phyloP scores from a whole-genome alignment of 2,329 filamentous ascomycete genomes.

The Clonostachys sp. region DNA sequence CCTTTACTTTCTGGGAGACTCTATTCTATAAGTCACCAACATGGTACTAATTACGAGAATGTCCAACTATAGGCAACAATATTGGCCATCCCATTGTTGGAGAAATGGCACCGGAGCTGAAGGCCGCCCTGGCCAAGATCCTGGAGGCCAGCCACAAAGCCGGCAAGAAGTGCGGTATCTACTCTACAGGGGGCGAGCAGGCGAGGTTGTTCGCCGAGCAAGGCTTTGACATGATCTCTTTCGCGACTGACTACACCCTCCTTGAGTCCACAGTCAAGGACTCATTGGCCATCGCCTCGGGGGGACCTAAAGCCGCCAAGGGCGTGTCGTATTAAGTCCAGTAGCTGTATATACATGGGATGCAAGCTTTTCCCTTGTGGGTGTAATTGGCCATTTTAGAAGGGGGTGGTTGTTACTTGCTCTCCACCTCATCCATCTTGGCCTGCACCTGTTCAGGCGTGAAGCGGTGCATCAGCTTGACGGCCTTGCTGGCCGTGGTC shows the following conservation, averaged over 20 bases:
- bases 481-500: conserved; percentile 50
- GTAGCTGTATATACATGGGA: neutral
- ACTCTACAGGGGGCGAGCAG: conserved; percentile 50
- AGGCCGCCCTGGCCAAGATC: conserved; percentile 53
- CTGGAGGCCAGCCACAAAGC: conserved; percentile 52
- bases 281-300: conserved; percentile 41
- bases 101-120: conserved; percentile 52
- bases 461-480: conserved; percentile 78
- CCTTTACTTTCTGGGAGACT: conserved; percentile 3
- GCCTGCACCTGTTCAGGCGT: conserved; percentile 59
- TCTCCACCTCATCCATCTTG: conserved; percentile 61
- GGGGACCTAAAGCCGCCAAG: conserved; percentile 25
- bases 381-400: neutral
- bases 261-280: conserved; percentile 37
- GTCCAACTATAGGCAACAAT: conserved; percentile 40
- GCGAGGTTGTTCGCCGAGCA: conserved; percentile 47
- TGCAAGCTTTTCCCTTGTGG: neutral
- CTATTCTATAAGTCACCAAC: neutral
- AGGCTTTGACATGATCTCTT: conserved; percentile 59
- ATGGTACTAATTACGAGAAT: neutral
- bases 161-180: conserved; percentile 64
- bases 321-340: conserved; percentile 32
- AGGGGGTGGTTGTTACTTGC: conserved; percentile 5
- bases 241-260: conserved; percentile 50
- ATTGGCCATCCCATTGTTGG: conserved; percentile 59